Evolutionary conservation across 108 stramenopile genomes (phyloP).

Genomic region (Cyclotella atomus): DNA sequence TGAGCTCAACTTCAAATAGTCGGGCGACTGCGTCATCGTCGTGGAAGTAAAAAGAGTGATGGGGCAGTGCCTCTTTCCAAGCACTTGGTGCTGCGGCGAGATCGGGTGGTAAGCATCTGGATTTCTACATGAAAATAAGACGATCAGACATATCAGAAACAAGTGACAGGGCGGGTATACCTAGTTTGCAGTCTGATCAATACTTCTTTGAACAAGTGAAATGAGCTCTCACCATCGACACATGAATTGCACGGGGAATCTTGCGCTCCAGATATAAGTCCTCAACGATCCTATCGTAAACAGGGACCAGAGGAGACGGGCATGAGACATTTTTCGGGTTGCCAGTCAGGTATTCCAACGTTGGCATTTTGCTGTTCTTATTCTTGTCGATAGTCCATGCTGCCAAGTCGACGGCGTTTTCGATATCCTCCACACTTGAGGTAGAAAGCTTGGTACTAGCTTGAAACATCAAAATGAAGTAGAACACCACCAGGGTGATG

Average conservation of each 20-base stretch:
- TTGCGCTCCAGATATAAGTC: background rate
- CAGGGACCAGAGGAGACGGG: slow-evolving; percentile 16
- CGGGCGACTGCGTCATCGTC: slow-evolving; percentile 65
- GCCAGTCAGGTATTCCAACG: slow-evolving; percentile 4
- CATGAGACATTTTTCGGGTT: slow-evolving; percentile 14
- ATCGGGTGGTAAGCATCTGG: slow-evolving; percentile 20
- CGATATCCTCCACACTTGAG: background rate
- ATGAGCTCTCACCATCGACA: background rate
- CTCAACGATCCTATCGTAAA: slow-evolving; percentile 18
- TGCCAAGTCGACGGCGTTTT: background rate
- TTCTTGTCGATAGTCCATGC: background rate
- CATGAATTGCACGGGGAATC: slow-evolving; percentile 24
- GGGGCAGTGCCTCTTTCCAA: slow-evolving; percentile 39
- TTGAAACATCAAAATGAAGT: background rate
- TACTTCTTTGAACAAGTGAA: background rate
- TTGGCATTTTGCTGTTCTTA: background rate
- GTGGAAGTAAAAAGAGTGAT: slow-evolving; percentile 65
- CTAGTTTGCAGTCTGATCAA: background rate
- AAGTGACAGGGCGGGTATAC: too few species aligned
- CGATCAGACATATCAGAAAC: background rate
- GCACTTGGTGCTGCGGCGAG: background rate
- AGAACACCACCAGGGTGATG: background rate
- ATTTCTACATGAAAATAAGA: slow-evolving; percentile 17
- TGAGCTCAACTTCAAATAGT: slow-evolving; percentile 45
- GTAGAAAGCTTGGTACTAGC: background rate